Evolutionary conservation across 495 filamentous ascomycete species (phyloP).

Genomic region (Letharia lupina): DNA sequence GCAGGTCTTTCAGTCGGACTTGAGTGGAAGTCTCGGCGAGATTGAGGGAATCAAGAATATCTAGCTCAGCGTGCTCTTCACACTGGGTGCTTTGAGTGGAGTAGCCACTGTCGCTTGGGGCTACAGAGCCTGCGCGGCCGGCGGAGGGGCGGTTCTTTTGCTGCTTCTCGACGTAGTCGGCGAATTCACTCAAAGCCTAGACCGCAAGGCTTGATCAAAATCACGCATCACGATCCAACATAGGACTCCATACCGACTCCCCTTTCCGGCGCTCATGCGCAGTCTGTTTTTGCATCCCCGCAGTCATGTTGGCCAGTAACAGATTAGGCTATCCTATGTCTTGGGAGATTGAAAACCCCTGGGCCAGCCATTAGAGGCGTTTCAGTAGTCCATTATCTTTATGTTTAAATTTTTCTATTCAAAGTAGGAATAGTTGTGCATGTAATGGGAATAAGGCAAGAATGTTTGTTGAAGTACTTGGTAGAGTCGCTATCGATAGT

Average conservation of each 20-base stretch:
- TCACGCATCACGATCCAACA: slow-evolving; percentile 12
- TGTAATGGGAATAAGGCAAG: background rate
- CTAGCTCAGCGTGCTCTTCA: slow-evolving; percentile 83
- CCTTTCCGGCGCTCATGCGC: slow-evolving; percentile 75
- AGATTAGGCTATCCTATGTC: slow-evolving; percentile 5
- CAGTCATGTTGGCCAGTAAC: slow-evolving; percentile 39
- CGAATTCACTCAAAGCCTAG: slow-evolving; percentile 90
- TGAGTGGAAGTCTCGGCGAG: slow-evolving; percentile 67
- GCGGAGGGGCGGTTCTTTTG: slow-evolving; percentile 55
- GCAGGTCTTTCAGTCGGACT: slow-evolving; percentile 63
- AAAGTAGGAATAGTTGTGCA: background rate
- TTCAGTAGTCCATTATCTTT: background rate
- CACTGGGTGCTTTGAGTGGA: slow-evolving; percentile 34
- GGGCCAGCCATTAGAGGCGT: slow-evolving; percentile 6
- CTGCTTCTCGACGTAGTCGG: slow-evolving; percentile 94
- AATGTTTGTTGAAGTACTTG: background rate
- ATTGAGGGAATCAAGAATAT: slow-evolving; percentile 79
- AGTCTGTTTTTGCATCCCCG: slow-evolving; percentile 50
- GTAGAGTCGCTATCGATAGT: background rate
- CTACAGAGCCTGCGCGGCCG: slow-evolving; percentile 30
- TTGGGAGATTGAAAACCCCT: slow-evolving; percentile 4
- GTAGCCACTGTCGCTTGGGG: slow-evolving; percentile 39
- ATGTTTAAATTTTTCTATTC: background rate
- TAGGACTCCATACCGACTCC: slow-evolving; percentile 54
- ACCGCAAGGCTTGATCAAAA: slow-evolving; percentile 12